These are phyloP conservation scores for Eutypa lata DNA, from an alignment of 2,329 filamentous ascomycete genomes.

Conservation along the genomic window DNA sequence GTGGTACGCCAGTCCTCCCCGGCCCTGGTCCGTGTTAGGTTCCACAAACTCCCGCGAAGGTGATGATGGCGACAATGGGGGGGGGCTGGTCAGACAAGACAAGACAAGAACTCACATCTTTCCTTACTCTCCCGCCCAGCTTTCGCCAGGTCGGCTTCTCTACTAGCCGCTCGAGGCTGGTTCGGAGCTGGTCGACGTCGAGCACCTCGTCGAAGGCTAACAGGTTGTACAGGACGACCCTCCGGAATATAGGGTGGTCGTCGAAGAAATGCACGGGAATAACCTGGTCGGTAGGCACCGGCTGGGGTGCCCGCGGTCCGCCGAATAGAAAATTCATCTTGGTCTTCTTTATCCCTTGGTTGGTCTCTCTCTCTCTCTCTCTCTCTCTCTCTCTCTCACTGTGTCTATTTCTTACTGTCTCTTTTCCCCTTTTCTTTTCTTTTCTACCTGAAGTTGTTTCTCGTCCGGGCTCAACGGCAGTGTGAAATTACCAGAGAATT, in stretches of 20 bases:
- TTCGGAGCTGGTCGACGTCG: conserved; percentile 16
- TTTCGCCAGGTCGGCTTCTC: conserved; percentile 19
- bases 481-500: neutral
- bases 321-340: neutral
- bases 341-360: no score
- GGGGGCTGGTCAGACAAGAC: no score
- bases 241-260: conserved; percentile 16
- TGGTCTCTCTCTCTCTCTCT: no score
- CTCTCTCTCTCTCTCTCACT: no score
- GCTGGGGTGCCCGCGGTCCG: neutral
- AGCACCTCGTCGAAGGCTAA: conserved; percentile 20
- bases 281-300: conserved; percentile 9
- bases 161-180: conserved; percentile 16
- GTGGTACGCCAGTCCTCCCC: conserved; percentile 37
- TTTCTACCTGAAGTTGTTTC: no score
- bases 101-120: conserved; percentile 12
- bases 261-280: conserved; percentile 9
- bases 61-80: no score
- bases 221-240: conserved; percentile 18
- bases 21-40: conserved; percentile 6
- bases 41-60: neutral
- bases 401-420: no score
- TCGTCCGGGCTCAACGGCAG: neutral
- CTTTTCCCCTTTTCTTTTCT: no score
- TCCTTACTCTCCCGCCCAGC: conserved; percentile 20